Evolutionary conservation across 345 rosid genomes (phyloP).

Genomic region (Murraya koenigii): DNA sequence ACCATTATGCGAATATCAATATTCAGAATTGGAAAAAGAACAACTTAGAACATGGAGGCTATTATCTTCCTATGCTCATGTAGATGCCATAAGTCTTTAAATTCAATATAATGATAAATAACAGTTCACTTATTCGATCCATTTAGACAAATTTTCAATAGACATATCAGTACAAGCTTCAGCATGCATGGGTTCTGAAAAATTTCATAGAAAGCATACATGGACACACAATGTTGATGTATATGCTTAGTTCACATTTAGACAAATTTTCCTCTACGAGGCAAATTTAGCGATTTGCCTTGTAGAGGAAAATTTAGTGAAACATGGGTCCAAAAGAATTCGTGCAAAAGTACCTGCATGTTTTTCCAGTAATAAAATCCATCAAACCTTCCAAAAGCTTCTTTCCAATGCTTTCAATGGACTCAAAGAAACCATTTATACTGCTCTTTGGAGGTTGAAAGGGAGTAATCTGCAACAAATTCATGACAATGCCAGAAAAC

Average conservation of each 20-base stretch:
- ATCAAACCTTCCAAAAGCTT: slow-evolving; percentile 60
- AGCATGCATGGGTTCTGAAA: not conserved
- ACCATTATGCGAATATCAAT: not conserved
- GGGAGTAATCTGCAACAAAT: slow-evolving; percentile 59
- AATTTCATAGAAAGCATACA: not conserved
- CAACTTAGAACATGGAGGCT: not conserved
- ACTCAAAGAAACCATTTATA: slow-evolving; percentile 64
- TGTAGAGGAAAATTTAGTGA: not conserved
- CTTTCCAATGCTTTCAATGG: slow-evolving; percentile 51
- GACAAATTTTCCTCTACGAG: not conserved
- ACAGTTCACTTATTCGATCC: not conserved
- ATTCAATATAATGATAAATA: not conserved
- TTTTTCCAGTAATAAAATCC: slow-evolving; percentile 73
- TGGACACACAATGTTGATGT: not conserved
- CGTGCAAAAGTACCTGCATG: slow-evolving; percentile 62
- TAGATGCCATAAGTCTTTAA: not conserved
- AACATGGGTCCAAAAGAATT: not conserved
- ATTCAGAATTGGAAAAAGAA: not conserved
- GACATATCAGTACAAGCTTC: not conserved
- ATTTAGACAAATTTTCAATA: not conserved
- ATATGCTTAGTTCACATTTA: not conserved
- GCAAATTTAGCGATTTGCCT: too few species aligned
- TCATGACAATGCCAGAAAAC: not conserved
- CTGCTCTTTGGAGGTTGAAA: slow-evolving; percentile 56
- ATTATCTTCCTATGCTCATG: not conserved